A percentile compares a stretch with the other conserved stretches of the same genome.
These are phyloP conservation scores for Trichoderma semiorbis DNA, from an alignment of 2,329 filamentous ascomycete species.

Conservation along the genomic window DNA sequence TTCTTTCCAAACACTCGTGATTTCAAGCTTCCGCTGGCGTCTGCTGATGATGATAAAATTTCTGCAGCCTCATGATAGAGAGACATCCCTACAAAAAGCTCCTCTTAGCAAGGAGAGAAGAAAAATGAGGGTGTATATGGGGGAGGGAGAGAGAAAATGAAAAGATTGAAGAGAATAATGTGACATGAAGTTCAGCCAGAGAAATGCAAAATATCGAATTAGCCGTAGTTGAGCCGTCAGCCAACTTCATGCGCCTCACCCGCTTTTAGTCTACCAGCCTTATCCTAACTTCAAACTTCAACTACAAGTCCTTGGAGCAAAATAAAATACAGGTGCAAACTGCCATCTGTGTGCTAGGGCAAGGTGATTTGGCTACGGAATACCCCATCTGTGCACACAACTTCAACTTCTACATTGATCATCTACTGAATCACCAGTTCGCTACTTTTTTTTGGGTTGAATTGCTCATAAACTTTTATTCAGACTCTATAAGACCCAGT, in stretches of 20 bases:
- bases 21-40: constrained; percentile 74
- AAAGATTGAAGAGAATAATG: neutral
- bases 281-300: neutral
- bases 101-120: too few species aligned
- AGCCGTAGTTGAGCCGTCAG: constrained; percentile 21
- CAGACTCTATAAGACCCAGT: constrained; percentile 17
- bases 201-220: constrained; percentile 3
- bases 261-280: neutral
- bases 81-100: constrained; percentile 59
- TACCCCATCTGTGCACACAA: neutral
- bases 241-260: neutral
- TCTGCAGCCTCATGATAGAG: constrained; percentile 89
- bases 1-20: constrained; percentile 76
- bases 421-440: neutral
- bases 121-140: neutral
- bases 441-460: neutral
- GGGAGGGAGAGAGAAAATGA: neutral
- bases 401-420: neutral
- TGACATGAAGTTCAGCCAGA: neutral
- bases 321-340: neutral
- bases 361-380: neutral
- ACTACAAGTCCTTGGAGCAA: neutral
- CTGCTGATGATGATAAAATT: constrained; percentile 58
- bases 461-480: constrained; percentile 9
- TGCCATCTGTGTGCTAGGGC: neutral